Percentiles rank a stretch among this genome's conserved stretches.
These are phyloP conservation scores for Vigna angularis DNA, from an alignment of 306 rosid genomes.

Conservation along the genomic window DNA sequence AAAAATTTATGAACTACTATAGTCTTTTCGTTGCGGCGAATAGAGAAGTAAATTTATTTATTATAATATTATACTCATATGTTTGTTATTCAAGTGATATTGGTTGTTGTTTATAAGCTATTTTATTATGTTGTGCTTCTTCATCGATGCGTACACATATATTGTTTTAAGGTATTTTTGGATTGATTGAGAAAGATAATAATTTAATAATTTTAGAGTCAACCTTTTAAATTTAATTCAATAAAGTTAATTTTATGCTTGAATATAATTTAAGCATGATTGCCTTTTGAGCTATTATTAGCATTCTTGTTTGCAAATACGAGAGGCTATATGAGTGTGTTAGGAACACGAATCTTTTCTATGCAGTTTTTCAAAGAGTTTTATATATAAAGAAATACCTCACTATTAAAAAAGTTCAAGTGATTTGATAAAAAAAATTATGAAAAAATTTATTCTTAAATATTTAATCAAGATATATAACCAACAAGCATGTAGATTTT, in stretches of 20 bases:
- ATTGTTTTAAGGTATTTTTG: not conserved
- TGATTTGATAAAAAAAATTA: no score
- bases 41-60: not conserved
- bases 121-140: slow-evolving; percentile 24
- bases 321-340: not conserved
- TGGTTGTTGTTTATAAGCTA: not conserved
- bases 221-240: not conserved
- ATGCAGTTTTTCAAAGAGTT: not conserved
- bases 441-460: no score
- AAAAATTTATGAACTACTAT: not conserved
- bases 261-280: not conserved
- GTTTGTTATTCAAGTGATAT: not conserved
- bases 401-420: no score
- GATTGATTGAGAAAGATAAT: not conserved
- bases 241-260: not conserved
- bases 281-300: not conserved
- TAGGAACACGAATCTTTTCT: not conserved
- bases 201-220: not conserved
- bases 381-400: no score
- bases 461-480: no score
- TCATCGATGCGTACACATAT: not conserved
- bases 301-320: not conserved
- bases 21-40: not conserved
- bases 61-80: not conserved
- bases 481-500: no score